Evolutionary conservation across 2,329 filamentous ascomycete genomes (phyloP), one percentile per base, ranked within the genome.

Genomic region (Alternaria metachromatica): DNA sequence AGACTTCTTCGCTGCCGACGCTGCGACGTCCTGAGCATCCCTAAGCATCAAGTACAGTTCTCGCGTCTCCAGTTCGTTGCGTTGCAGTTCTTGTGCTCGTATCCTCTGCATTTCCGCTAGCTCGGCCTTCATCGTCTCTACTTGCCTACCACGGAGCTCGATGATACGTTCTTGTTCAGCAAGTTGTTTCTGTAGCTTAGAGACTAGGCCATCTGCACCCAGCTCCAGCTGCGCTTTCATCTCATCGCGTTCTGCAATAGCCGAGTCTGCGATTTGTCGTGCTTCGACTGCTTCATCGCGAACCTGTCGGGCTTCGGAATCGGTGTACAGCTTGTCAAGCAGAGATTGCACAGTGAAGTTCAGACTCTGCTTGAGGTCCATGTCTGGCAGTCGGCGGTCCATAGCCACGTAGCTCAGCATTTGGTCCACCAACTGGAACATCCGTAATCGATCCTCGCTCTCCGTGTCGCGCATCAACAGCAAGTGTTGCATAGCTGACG

Each of bases 391-490:
- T 67, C 96, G 88, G 76, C 96, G 89, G 80, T 99, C 96, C 95
- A 99, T 99, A 73, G 95, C 95, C 66, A 99, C 95, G 80, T 98
- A 98, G 81, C 94, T 97, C 69, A 99, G 89, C 94, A 98, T 98
- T n/a, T 93, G 91, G 81, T 99, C 96, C 26, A 98, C 94, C 26
- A 99, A 88, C 83, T 98, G 96, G 82, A 98, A 99, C 91, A 97
- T 96, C 53, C 93, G 90, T 65, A 97, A 82, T 13, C 94, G 89
- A 80, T 99, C 96, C 77, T 98, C 96, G 53, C 92, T 91, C 72
- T 96, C 93, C 68, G 94, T 96, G 76, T 97, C 92, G 61, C 94
- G 89, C 69, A 98, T 96, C 48, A 99, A 87, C 72, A 99, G 86
- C 79, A 99, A 86, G 83, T 99, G 96, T 78, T 99, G 96, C 81